Evolutionary conservation across 192 early-diverging fungal species (phyloP), one percentile per base, ranked within the genome.

Genomic region (Coemansia sp.): DNA sequence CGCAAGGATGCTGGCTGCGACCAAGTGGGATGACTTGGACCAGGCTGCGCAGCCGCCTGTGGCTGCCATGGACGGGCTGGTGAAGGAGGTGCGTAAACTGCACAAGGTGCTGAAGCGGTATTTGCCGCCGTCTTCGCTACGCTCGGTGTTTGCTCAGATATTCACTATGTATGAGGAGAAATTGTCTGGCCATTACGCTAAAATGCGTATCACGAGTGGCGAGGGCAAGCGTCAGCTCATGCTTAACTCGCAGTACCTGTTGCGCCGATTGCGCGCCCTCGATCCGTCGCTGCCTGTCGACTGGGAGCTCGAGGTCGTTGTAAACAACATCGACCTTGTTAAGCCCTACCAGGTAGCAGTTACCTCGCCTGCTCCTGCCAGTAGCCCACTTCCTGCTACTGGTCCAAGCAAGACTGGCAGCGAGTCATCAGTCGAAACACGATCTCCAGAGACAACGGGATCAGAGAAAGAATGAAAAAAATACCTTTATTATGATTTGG

Each of bases 61-160:
- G 50, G 68, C 84, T 0, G 91, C 91, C 58, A 97, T 98, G 91
- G 91, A 91, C 18, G 84, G 81, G 15, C 80, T 99, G 15, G 92
- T 96, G 52, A 98, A 94, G 80, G 96, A 98, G 76, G 93, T 92
- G 10, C 84, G 87, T 18, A 95, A 92, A 16, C 85, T 99, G 66
- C 94, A 98, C 79, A 95, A 93, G 68, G 95, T 99, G 12, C 71
- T 99, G n/a, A 80, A 87, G 46, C 91, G 92, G 68, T 97, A 95
- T 64, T 79, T 99, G 34, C 91, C 93, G 13, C 74, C 79, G 0
- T 77, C 91, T 6, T 84, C 86, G 29, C 78, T 98, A 79, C 84
- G 92, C 87, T 65, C 75, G 1, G 87, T 98, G 16, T 92, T 98
- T 87, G 74, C 84, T 24, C 86, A 90, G 64, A 92, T 98, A 0